Conservation (phyloP, 805 yeast species). For the Starmerella scarabaei region DNA sequence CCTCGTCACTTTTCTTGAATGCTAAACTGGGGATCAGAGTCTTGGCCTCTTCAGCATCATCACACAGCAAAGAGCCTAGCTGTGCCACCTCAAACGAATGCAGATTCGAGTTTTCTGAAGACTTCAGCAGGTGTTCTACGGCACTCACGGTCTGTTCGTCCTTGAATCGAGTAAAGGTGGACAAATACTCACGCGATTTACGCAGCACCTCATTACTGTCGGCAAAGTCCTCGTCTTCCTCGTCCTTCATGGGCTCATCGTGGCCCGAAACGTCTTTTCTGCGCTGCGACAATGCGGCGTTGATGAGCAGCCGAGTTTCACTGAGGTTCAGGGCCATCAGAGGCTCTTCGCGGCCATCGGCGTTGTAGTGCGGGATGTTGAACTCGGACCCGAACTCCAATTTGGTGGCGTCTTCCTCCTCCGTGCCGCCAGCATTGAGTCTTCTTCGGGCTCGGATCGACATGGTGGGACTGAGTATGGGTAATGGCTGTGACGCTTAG, state of each 20-base stretch:
- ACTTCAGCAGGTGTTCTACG: slow-evolving; percentile 69
- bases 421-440: slow-evolving; percentile 26
- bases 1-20: slow-evolving; percentile 71
- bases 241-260: slow-evolving; percentile 24
- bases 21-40: slow-evolving; percentile 80
- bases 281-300: slow-evolving; percentile 77
- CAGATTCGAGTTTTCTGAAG: slow-evolving; percentile 57
- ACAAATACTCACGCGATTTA: slow-evolving; percentile 76
- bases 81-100: slow-evolving; percentile 97
- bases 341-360: slow-evolving; percentile 64
- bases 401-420: slow-evolving; percentile 83
- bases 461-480: too few species aligned
- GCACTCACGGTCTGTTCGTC: slow-evolving; percentile 88
- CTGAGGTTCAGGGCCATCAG: slow-evolving; percentile 76
- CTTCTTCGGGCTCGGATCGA: slow-evolving; percentile 14
- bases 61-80: slow-evolving; percentile 77
- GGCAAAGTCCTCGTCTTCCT: slow-evolving; percentile 24
- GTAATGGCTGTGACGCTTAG: too few species aligned
- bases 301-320: slow-evolving; percentile 78
- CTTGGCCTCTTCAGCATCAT: slow-evolving; percentile 93
- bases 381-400: slow-evolving; percentile 90
- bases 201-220: slow-evolving; percentile 50
- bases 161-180: slow-evolving; percentile 78
- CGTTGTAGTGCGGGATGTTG: slow-evolving; percentile 63
- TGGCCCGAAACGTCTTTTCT: slow-evolving; percentile 34